Evolutionary conservation across 2,329 filamentous ascomycete genomes (phyloP).

Genomic region (Phoma sp.): DNA sequence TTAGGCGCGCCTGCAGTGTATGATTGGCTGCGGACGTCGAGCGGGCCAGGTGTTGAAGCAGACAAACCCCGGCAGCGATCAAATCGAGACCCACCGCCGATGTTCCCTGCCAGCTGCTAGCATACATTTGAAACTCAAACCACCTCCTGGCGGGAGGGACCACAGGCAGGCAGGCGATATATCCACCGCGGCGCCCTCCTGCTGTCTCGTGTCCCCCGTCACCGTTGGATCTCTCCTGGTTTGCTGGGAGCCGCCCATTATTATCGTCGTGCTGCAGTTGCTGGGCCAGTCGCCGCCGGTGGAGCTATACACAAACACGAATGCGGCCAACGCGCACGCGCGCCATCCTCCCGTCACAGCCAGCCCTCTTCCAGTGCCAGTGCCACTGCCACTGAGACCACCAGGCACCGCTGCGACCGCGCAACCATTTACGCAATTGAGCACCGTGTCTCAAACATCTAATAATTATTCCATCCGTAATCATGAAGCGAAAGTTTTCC

Average conservation of each 20-base stretch:
- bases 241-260: background rate
- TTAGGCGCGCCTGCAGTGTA: background rate
- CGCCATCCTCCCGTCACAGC: constrained; percentile 7
- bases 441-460: background rate
- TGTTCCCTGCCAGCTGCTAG: constrained; percentile 9
- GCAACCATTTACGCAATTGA: background rate
- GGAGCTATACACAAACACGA: constrained; percentile 1
- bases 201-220: constrained; percentile 7
- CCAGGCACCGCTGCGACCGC: background rate
- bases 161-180: constrained; percentile 12
- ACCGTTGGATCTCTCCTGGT: constrained; percentile 8
- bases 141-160: constrained; percentile 19
- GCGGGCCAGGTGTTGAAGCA: background rate
- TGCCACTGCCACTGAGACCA: constrained; percentile 5
- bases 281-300: background rate
- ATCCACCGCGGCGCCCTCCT: constrained; percentile 16
- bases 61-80: constrained; percentile 1
- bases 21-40: too few species aligned
- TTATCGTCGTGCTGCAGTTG: background rate
- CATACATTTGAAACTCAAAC: constrained; percentile 18
- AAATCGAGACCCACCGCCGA: constrained; percentile 8
- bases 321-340: constrained; percentile 16
- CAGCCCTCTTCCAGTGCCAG: background rate
- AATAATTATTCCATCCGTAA: background rate
- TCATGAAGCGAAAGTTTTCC: constrained; percentile 54